phyloP scores from a whole-genome alignment of 305 asterid species.

The Rubia balearica region DNA sequence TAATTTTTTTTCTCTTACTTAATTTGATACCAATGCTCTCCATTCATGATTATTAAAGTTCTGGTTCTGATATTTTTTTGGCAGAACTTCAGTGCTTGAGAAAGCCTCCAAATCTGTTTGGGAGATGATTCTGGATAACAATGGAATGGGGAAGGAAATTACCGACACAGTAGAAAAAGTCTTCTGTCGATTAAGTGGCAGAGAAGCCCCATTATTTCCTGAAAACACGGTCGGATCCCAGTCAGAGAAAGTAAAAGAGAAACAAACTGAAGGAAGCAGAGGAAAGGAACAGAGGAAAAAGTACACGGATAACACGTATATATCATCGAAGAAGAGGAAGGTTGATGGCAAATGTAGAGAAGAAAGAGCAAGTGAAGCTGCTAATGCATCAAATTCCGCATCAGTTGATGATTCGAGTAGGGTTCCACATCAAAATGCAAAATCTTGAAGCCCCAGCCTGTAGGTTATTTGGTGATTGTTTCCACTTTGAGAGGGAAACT shows the following conservation, averaged over 20 bases:
- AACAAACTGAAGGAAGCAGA: slow-evolving; percentile 12
- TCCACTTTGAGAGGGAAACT: not conserved
- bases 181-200: slow-evolving; percentile 84
- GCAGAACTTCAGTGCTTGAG: slow-evolving; percentile 91
- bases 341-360: slow-evolving; percentile 38
- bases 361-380: slow-evolving; percentile 32
- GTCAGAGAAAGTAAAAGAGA: slow-evolving; percentile 51
- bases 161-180: slow-evolving; percentile 74
- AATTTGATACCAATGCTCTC: not conserved
- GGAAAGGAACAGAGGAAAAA: slow-evolving; percentile 19
- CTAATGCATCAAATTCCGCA: slow-evolving; percentile 20
- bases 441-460: slow-evolving; percentile 12
- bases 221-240: slow-evolving; percentile 27
- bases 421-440: slow-evolving; percentile 22
- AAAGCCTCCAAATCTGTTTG: slow-evolving; percentile 89
- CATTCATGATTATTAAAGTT: slow-evolving; percentile 11
- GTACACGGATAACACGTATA: slow-evolving; percentile 22
- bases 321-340: slow-evolving; percentile 61
- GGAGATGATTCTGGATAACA: slow-evolving; percentile 83
- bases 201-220: slow-evolving; percentile 77
- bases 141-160: slow-evolving; percentile 83
- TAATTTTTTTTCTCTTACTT: not conserved
- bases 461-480: not conserved
- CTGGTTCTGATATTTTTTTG: slow-evolving; percentile 18
- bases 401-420: slow-evolving; percentile 22